phyloP scores from a whole-genome alignment of 1,139 yeast species.

The Debaryomycetaceae sp. region DNA sequence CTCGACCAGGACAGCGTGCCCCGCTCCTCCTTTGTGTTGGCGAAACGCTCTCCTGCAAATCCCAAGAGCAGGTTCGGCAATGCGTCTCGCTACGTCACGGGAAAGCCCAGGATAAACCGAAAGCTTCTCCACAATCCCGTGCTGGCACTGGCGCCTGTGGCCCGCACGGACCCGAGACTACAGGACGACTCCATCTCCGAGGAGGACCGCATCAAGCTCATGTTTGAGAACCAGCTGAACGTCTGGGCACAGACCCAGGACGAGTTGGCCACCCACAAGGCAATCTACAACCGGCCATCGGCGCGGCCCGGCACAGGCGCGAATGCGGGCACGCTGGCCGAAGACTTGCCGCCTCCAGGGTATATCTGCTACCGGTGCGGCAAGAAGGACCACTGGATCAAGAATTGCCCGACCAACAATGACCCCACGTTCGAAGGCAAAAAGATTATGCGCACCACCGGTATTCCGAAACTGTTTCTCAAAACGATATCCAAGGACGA shows the following conservation, averaged over 20 bases:
- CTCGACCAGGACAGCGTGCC: constrained; percentile 87
- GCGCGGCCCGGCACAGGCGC: constrained; percentile 3
- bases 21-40: constrained; percentile 76
- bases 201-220: constrained; percentile 77
- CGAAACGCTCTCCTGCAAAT: constrained; percentile 64
- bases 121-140: constrained; percentile 19
- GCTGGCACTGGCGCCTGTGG: constrained; percentile 6
- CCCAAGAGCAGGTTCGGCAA: constrained; percentile 53
- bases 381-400: constrained; percentile 92
- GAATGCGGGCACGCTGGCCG: constrained; percentile 29
- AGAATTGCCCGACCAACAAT: constrained; percentile 86
- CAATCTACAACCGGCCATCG: constrained; percentile 43
- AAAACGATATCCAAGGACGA: constrained; percentile 54
- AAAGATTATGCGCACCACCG: constrained; percentile 84
- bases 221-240: constrained; percentile 87
- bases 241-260: constrained; percentile 96
- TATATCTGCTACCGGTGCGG: constrained; percentile 96
- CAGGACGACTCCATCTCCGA: constrained; percentile 45
- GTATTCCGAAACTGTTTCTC: constrained; percentile 90
- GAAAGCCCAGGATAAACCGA: constrained; percentile 55
- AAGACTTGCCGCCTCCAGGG: constrained; percentile 86
- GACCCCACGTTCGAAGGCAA: constrained; percentile 94
- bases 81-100: constrained; percentile 76
- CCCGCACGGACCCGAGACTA: constrained; percentile 5
- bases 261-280: constrained; percentile 68